Evolutionary conservation across 2,329 filamentous ascomycete species (phyloP).

Genomic region (Arthrobotrys sphaeroides): DNA sequence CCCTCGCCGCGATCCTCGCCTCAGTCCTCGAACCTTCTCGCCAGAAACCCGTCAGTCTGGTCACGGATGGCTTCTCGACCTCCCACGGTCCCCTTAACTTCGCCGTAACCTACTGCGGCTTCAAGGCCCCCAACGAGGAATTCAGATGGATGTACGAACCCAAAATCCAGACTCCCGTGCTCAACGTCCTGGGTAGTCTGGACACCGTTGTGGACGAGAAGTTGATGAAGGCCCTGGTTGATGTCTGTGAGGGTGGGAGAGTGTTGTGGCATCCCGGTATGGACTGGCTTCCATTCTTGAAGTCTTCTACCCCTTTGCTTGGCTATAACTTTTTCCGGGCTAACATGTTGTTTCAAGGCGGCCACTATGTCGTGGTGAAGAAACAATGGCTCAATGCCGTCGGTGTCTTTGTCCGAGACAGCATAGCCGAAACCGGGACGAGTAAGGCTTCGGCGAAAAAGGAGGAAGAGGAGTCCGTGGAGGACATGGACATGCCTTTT

Average conservation of each 20-base stretch:
- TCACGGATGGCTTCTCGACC: slow-evolving; percentile 57
- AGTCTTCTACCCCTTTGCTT: slow-evolving; percentile 1
- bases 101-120: slow-evolving; percentile 71
- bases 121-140: slow-evolving; percentile 68
- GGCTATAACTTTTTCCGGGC: not conserved
- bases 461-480: slow-evolving; percentile 67
- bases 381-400: slow-evolving; percentile 71
- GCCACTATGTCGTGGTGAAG: slow-evolving; percentile 73
- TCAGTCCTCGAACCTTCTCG: slow-evolving; percentile 66
- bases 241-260: slow-evolving; percentile 67
- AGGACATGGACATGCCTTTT: slow-evolving; percentile 75
- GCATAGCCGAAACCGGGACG: slow-evolving; percentile 61
- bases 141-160: slow-evolving; percentile 69
- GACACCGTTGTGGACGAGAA: slow-evolving; percentile 73
- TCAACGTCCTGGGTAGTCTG: slow-evolving; percentile 72
- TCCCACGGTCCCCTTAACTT: slow-evolving; percentile 70
- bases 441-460: slow-evolving; percentile 56
- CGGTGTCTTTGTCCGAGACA: slow-evolving; percentile 69
- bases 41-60: slow-evolving; percentile 17
- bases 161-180: slow-evolving; percentile 69
- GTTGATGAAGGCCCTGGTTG: slow-evolving; percentile 68
- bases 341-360: slow-evolving; percentile 59
- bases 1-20: slow-evolving; percentile 70
- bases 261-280: slow-evolving; percentile 73
- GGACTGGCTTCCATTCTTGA: slow-evolving; percentile 6